phyloP scores from a whole-genome alignment of 768 basidiomycete species.

The Podaxis sp. region DNA sequence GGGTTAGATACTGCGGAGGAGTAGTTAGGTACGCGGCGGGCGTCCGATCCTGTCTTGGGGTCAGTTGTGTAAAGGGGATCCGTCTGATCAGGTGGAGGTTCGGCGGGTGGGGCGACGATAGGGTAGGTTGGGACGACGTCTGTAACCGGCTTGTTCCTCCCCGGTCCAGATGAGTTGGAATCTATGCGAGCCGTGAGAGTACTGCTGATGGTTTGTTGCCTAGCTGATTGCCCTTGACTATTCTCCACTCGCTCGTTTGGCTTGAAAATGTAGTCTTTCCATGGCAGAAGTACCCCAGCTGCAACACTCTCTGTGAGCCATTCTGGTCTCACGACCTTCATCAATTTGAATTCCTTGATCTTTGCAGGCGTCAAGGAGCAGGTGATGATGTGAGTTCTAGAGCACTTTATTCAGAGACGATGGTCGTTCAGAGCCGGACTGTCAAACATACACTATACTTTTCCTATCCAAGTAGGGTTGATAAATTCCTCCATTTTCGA shows the following conservation, averaged over 20 bases:
- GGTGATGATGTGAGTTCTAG: constrained; percentile 89
- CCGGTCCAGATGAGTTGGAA: not conserved
- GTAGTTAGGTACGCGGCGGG: constrained; percentile 58
- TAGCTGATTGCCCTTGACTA: constrained; percentile 46
- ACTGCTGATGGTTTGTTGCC: constrained; percentile 33
- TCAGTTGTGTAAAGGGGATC: constrained; percentile 40
- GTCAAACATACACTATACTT: constrained; percentile 57
- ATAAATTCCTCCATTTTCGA: constrained; percentile 81
- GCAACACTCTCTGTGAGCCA: constrained; percentile 88
- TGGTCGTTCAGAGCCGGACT: not conserved
- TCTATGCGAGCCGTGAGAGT: not conserved
- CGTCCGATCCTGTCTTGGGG: constrained; percentile 40
- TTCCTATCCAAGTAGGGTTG: constrained; percentile 85
- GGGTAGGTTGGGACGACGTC: not conserved
- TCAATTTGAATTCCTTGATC: constrained; percentile 80
- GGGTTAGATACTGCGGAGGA: constrained; percentile 69
- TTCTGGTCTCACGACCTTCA: constrained; percentile 87
- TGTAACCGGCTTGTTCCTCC: not conserved
- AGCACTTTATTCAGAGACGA: not conserved
- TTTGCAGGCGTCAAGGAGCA: constrained; percentile 90
- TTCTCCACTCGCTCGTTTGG: constrained; percentile 47
- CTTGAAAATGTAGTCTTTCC: constrained; percentile 70
- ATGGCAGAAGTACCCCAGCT: constrained; percentile 68
- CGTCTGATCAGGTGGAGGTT: constrained; percentile 17
- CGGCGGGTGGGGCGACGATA: not conserved